Conservation (phyloP, 225 moss, liverwort and hornwort species). For the Pleurozium schreberi region DNA sequence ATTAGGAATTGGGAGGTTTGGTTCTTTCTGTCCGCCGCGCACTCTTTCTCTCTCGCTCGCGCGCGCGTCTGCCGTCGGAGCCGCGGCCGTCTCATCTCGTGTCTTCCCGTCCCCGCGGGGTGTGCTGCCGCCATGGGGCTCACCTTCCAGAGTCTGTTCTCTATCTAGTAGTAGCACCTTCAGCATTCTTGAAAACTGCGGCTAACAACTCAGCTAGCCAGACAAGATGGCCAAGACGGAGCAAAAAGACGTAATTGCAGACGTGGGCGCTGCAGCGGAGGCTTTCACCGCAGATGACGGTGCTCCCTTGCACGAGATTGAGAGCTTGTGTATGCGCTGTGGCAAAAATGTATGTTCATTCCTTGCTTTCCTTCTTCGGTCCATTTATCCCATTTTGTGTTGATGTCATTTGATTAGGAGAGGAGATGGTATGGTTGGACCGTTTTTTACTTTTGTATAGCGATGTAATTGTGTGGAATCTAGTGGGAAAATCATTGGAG, state of each 20-base stretch:
- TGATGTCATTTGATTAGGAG: neutral
- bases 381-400: too few relatives aligned
- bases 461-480: neutral
- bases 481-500: neutral
- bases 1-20: too few relatives aligned
- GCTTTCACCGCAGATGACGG: slow-evolving; percentile 21
- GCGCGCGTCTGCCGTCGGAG: too few relatives aligned
- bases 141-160: too few relatives aligned
- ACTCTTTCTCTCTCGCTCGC: too few relatives aligned
- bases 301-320: slow-evolving; percentile 18
- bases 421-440: neutral
- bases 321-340: slow-evolving; percentile 50
- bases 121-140: too few relatives aligned
- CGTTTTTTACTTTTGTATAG: neutral
- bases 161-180: too few relatives aligned
- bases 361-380: neutral
- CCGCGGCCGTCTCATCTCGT: too few relatives aligned
- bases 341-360: slow-evolving; percentile 21
- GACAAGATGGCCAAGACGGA: neutral
- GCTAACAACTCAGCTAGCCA: neutral
- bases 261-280: slow-evolving; percentile 38
- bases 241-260: slow-evolving; percentile 13
- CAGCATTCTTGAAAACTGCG: too few relatives aligned
- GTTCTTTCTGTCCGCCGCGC: too few relatives aligned
- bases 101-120: too few relatives aligned